Evolutionary conservation across 1,284 basidiomycete genomes (phyloP).

Genomic region (Hymenochaete sp.): DNA sequence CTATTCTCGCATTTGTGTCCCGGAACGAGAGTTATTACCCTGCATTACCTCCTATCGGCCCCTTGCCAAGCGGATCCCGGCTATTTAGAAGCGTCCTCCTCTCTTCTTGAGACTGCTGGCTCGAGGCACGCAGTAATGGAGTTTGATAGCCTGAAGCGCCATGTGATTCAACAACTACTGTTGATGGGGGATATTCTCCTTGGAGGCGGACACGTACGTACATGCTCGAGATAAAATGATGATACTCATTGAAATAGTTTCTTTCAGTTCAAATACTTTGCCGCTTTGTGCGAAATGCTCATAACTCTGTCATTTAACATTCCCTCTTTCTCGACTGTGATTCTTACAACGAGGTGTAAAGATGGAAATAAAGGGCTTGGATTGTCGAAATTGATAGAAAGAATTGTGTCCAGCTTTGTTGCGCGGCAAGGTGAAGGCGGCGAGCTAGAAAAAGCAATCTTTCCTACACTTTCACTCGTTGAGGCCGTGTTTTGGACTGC

Average conservation of each 20-base stretch:
- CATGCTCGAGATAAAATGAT: background rate
- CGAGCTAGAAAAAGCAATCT: conserved; percentile 19
- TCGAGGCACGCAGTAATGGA: conserved; percentile 10
- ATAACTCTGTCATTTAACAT: conserved; percentile 38
- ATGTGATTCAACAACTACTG: conserved; percentile 15
- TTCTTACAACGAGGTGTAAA: conserved; percentile 26
- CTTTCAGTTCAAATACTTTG: conserved; percentile 38
- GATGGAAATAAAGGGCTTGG: background rate
- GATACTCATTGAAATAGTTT: background rate
- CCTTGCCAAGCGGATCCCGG: conserved; percentile 22
- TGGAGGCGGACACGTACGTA: conserved; percentile 13
- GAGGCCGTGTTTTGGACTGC: conserved; percentile 45
- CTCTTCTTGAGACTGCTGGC: conserved; percentile 17
- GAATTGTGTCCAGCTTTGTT: too few species aligned
- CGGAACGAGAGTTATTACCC: conserved; percentile 34
- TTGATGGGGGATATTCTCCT: conserved; percentile 14
- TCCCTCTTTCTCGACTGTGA: conserved; percentile 36
- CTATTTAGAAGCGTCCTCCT: conserved; percentile 26
- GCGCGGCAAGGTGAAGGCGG: conserved; percentile 24
- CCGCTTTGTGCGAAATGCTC: conserved; percentile 46
- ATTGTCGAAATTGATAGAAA: too few species aligned
- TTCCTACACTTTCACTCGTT: conserved; percentile 37
- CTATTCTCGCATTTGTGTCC: conserved; percentile 46
- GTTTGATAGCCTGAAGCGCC: conserved; percentile 8
- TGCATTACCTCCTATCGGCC: conserved; percentile 47